Percentiles rank a stretch among this genome's conserved stretches.
Conservation (phyloP, 176 grass and related monocot species). For the barley (Hordeum vulgare) region MorexV3_pseudomolecules_assembly NC_058519.1:643281837-643282336, state of each 20-base stretch:
- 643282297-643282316: not conserved
- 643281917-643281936: slow-evolving; percentile 34
- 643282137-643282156: slow-evolving; percentile 34
- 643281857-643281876: not conserved
- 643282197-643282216: not conserved
- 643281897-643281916: not conserved
- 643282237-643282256: not conserved
- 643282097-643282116: slow-evolving; percentile 36
- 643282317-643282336: not conserved
- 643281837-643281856: not conserved
- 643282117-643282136: slow-evolving; percentile 33
- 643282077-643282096: slow-evolving; percentile 38
- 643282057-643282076: slow-evolving; percentile 32
- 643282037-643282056: slow-evolving; percentile 13
- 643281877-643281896: slow-evolving; percentile 1
- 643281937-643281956: slow-evolving; percentile 26
- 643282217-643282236: not conserved
- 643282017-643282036: slow-evolving; percentile 45
- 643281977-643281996: slow-evolving; percentile 15
- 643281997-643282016: slow-evolving; percentile 34
- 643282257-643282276: slow-evolving; percentile 5
- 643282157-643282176: slow-evolving; percentile 44
- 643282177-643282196: slow-evolving; percentile 27
- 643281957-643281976: not conserved
- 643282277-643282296: not conserved